phyloP scores from a whole-genome alignment of 345 rosid genomes.

The Gossypium stocksii region DNA sequence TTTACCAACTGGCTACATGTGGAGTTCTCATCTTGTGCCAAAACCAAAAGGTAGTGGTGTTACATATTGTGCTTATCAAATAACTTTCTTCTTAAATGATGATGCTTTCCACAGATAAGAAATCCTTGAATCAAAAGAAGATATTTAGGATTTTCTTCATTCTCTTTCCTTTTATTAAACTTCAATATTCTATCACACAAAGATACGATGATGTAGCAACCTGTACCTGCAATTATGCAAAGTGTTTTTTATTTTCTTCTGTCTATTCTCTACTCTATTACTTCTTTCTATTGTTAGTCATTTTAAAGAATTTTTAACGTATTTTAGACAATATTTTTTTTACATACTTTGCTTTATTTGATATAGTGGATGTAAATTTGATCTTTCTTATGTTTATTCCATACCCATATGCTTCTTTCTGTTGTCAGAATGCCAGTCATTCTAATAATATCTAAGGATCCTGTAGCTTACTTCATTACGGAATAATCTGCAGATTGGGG shows the following conservation, averaged over 20 bases:
- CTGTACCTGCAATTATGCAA: neutral
- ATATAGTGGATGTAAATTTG: neutral
- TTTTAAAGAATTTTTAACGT: neutral
- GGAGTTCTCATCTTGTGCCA: slow-evolving; percentile 97
- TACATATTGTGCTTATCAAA: neutral
- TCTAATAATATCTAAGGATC: neutral
- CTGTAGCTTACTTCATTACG: slow-evolving; percentile 14
- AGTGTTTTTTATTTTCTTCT: neutral
- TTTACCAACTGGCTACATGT: slow-evolving; percentile 95
- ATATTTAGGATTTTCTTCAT: neutral
- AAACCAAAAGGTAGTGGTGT: slow-evolving; percentile 76
- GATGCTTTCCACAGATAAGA: neutral
- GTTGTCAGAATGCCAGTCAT: slow-evolving; percentile 1
- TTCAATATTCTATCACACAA: neutral
- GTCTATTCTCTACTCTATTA: neutral
- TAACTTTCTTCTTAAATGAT: neutral
- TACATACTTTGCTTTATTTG: neutral
- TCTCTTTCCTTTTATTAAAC: neutral
- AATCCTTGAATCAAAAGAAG: neutral
- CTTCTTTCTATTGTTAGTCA: neutral
- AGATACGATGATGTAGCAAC: neutral
- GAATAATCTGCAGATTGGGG: slow-evolving; percentile 78
- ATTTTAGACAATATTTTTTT: neutral
- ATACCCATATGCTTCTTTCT: slow-evolving; percentile 1
- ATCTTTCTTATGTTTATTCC: neutral